A percentile compares a stretch with the other conserved stretches of the same genome.
phyloP scores from a whole-genome alignment of 176 grass and related monocot species.

The Raddia distichophylla region DNA sequence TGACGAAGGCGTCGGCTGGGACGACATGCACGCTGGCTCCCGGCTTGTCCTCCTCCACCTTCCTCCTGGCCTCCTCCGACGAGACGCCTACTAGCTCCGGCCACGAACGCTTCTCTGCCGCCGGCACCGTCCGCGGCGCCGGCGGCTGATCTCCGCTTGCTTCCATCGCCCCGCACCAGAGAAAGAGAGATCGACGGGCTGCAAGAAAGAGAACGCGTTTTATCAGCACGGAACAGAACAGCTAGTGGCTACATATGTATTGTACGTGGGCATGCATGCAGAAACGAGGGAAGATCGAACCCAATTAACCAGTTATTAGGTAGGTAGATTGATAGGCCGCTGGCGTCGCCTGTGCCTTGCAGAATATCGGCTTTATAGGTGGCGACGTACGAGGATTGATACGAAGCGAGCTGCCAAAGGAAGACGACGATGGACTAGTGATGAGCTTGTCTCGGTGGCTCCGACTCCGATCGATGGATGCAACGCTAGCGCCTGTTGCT shows the following conservation, averaged over 20 bases:
- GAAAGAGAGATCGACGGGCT: no score
- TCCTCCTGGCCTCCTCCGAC: conserved; percentile 51
- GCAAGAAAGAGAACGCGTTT: not conserved
- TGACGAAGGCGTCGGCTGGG: conserved; percentile 38
- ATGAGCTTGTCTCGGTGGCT: no score
- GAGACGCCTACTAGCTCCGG: conserved; percentile 53
- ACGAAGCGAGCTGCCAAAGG: no score
- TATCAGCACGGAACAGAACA: not conserved
- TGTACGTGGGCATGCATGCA: not conserved
- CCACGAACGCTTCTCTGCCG: conserved; percentile 22
- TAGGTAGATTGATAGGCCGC: no score
- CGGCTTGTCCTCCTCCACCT: conserved; percentile 46
- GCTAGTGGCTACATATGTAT: not conserved
- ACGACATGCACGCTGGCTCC: conserved; percentile 37
- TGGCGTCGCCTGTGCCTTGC: no score
- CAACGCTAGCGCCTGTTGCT: no score
- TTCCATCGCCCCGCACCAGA: conserved; percentile 27
- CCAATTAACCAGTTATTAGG: no score
- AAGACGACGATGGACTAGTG: no score
- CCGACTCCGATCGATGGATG: no score
- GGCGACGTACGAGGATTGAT: no score
- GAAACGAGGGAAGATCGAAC: not conserved
- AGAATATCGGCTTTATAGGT: no score
- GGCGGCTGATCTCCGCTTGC: not conserved
- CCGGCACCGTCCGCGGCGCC: no score